A percentile compares a stretch with the other conserved stretches of the same genome.
Evolutionary conservation across 2,329 filamentous ascomycete genomes (phyloP).

Genomic region (Akanthomyces uredinophilus): DNA sequence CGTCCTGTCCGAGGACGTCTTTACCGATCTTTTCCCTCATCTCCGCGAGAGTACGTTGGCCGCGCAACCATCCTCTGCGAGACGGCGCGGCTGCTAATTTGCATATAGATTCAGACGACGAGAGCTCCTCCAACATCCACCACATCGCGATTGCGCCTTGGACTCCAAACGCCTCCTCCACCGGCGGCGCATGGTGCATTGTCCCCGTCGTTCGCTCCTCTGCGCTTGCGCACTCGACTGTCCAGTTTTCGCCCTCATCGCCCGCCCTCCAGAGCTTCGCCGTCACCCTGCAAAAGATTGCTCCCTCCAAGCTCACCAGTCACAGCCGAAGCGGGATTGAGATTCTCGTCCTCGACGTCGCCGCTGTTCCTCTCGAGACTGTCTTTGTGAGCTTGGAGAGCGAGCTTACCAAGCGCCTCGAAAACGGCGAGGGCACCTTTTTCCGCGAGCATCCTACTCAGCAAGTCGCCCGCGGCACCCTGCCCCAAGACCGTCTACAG

Average conservation of each 20-base stretch:
- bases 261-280: slow-evolving; percentile 75
- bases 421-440: slow-evolving; percentile 79
- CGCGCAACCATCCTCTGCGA: not conserved
- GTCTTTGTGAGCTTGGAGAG: slow-evolving; percentile 83
- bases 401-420: slow-evolving; percentile 70
- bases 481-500: slow-evolving; percentile 54
- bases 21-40: slow-evolving; percentile 71
- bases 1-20: slow-evolving; percentile 80
- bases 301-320: slow-evolving; percentile 68
- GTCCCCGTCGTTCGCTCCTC: slow-evolving; percentile 66
- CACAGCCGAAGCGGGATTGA: slow-evolving; percentile 75
- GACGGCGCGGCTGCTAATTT: not conserved
- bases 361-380: slow-evolving; percentile 73
- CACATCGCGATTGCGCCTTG: slow-evolving; percentile 72
- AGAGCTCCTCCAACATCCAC: slow-evolving; percentile 39
- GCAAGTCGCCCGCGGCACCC: slow-evolving; percentile 31
- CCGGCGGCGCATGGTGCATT: slow-evolving; percentile 75
- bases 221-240: slow-evolving; percentile 66
- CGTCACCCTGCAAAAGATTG: slow-evolving; percentile 63
- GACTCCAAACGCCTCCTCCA: slow-evolving; percentile 52
- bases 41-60: slow-evolving; percentile 44
- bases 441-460: slow-evolving; percentile 55
- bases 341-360: slow-evolving; percentile 74
- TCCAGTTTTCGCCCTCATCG: slow-evolving; percentile 71
- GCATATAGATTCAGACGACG: slow-evolving; percentile 29